Evolutionary conservation across 1,284 basidiomycete genomes (phyloP), one percentile per base, ranked within the genome.

Genomic region (Rhodotorula glutinis): DNA sequence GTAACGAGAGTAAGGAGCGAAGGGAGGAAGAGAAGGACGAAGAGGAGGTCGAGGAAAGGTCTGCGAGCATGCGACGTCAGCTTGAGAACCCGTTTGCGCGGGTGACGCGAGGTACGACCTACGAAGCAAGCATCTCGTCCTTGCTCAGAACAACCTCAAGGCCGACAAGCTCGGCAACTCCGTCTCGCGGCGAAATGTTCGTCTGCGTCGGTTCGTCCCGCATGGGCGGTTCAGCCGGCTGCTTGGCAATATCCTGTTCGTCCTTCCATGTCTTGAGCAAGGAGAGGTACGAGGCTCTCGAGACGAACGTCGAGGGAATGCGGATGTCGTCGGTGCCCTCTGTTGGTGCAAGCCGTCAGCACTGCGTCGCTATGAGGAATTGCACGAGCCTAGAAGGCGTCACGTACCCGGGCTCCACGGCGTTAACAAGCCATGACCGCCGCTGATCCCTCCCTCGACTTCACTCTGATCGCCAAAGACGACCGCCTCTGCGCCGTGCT

Each of bases 1-100:
- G 90, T 92, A 69, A 89, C 79, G 75, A 91, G 88, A 0, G 90
- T 92, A 62, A 92, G 81, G 44, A 86, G 82, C 4, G 90, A 91
- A 2, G 90, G 90, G 16, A 92, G 84, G 63, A 92, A 83, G 56
- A 92, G 82, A 54, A 92, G 88, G 63, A 89, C 80, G 70, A 91
- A 82, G 74, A 92, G 62, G 87, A 76, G 69, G 53, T 77, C 76
- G 60, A 76, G 69, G 14, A 76, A 60, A 2, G 76, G 75, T 69
- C 73, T 74, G 56, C 16, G 29, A 16, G 43, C 43, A 16, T n/a
- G n/a, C n/a, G n/a, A n/a, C n/a, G n/a, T n/a, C n/a, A n/a, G n/a
- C n/a, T n/a, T n/a, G n/a, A n/a, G n/a, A n/a, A n/a, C n/a, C n/a
- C n/a, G n/a, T n/a, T n/a, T n/a, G n/a, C n/a, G n/a, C n/a, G n/a